phyloP scores from a whole-genome alignment of 2,329 filamentous ascomycete genomes.

The Colletotrichum sp. region DNA sequence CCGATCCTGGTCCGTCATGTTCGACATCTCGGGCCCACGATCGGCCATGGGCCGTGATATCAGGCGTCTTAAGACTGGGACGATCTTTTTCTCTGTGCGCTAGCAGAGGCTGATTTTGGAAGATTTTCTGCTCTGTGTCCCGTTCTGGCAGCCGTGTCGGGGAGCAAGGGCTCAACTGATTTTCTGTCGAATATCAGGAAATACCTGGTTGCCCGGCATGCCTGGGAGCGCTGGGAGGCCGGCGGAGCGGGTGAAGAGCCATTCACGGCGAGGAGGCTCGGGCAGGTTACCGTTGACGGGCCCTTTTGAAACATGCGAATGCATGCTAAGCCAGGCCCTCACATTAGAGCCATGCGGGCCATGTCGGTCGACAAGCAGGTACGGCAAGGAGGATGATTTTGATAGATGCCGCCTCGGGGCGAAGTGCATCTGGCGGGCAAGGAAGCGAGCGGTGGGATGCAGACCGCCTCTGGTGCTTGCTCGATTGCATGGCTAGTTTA shows the following conservation, averaged over 20 bases:
- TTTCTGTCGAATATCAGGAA: not conserved
- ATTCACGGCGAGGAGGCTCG: not conserved
- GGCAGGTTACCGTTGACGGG: not conserved
- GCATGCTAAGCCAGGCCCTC: slow-evolving; percentile 4
- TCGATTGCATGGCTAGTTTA: not conserved
- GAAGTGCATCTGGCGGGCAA: not conserved
- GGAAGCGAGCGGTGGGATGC: slow-evolving; percentile 6
- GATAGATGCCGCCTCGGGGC: slow-evolving; percentile 5
- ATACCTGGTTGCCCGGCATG: not conserved
- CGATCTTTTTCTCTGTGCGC: not conserved
- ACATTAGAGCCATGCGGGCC: not conserved
- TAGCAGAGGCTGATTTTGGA: not conserved
- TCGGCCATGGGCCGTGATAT: slow-evolving; percentile 4
- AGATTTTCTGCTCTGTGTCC: not conserved
- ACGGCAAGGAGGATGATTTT: not conserved
- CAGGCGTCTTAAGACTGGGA: not conserved
- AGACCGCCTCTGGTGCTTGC: slow-evolving; percentile 2
- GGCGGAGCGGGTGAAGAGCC: not conserved
- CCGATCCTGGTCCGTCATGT: slow-evolving; percentile 11
- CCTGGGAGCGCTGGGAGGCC: not conserved
- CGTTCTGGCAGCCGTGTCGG: not conserved
- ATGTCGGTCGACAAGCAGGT: not conserved
- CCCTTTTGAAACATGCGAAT: slow-evolving; percentile 3
- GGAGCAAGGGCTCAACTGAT: not conserved
- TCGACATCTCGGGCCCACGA: slow-evolving; percentile 10